These are phyloP conservation scores for Globisporangium spiculum DNA, from an alignment of 352 stramenopile genomes.

Conservation along the genomic window DNA sequence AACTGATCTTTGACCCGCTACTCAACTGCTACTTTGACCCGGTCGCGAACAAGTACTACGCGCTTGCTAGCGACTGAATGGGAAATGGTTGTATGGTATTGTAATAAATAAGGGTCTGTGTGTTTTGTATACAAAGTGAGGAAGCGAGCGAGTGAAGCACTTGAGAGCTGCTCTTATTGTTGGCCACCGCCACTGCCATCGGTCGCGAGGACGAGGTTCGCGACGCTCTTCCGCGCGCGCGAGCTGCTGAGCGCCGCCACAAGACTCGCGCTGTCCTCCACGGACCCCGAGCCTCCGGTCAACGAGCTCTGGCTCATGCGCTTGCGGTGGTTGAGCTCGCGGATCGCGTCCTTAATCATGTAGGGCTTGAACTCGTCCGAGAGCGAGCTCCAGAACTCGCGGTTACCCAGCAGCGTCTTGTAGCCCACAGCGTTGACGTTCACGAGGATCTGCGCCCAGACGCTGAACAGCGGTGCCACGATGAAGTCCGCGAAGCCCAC, in stretches of 20 bases:
- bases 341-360: slow-evolving; percentile 79
- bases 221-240: slow-evolving; percentile 12
- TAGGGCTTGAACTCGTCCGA: slow-evolving; percentile 83
- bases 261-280: not conserved
- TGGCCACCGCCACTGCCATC: not conserved
- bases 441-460: slow-evolving; percentile 80
- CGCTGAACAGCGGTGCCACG: slow-evolving; percentile 81
- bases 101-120: slow-evolving; percentile 35
- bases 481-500: slow-evolving; percentile 95
- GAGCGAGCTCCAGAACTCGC: slow-evolving; percentile 79
- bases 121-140: slow-evolving; percentile 8
- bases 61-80: slow-evolving; percentile 28
- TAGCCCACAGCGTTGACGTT: slow-evolving; percentile 69
- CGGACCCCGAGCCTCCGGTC: not conserved
- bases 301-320: slow-evolving; percentile 28
- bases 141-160: too few relatives aligned
- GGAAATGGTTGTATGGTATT: not conserved
- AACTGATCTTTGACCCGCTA: slow-evolving; percentile 84
- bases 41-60: slow-evolving; percentile 83
- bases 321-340: slow-evolving; percentile 43
- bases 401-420: slow-evolving; percentile 67
- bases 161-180: not conserved
- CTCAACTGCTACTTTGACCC: slow-evolving; percentile 85
- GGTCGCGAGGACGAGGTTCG: slow-evolving; percentile 15
- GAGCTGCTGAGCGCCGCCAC: slow-evolving; percentile 1